Conservation (phyloP, 2,329 filamentous ascomycete species). For the Claviceps pazoutovae region DNA sequence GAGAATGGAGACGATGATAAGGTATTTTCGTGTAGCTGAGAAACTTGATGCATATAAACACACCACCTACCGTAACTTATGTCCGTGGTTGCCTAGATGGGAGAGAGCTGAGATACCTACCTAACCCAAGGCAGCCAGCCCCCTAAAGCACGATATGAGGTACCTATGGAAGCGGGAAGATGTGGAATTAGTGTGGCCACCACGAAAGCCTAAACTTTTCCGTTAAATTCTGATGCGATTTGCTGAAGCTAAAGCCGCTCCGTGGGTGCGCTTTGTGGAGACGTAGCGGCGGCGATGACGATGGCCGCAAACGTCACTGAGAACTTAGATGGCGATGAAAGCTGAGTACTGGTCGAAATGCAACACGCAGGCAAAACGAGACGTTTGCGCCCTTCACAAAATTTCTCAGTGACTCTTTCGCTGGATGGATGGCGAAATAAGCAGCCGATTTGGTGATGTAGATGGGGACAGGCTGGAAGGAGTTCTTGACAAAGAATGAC, state of each 20-base stretch:
- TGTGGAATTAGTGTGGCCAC: background rate
- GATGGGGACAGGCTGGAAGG: background rate
- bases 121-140: background rate
- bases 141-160: background rate
- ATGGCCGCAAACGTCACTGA: background rate
- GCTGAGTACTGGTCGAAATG: background rate
- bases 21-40: background rate
- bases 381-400: background rate
- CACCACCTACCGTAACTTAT: background rate
- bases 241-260: background rate
- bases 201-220: background rate
- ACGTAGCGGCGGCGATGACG: background rate
- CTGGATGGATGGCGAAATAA: background rate
- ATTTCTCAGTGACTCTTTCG: background rate
- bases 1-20: background rate
- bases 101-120: background rate
- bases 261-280: background rate
- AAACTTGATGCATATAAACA: background rate
- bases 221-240: background rate
- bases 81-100: background rate
- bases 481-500: background rate
- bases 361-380: background rate
- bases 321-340: background rate
- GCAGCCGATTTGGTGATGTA: background rate
- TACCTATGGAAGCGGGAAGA: no score